Percentiles rank a stretch among this genome's conserved stretches.
These are phyloP conservation scores for Termitomyces sp. DNA, from an alignment of 768 basidiomycete genomes.

Conservation along the genomic window DNA sequence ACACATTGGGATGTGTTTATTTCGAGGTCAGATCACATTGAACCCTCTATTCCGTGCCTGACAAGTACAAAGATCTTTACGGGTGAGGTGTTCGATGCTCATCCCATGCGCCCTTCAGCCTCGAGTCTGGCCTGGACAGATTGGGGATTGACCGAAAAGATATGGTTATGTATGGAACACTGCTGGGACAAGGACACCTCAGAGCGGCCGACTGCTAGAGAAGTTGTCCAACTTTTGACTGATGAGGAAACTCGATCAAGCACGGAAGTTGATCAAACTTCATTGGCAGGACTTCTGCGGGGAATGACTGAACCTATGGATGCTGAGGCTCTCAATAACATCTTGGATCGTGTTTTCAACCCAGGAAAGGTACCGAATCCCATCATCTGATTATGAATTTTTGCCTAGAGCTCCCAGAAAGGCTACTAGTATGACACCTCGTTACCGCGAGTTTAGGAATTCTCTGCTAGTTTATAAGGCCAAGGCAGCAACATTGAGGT, in stretches of 20 bases:
- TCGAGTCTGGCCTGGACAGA: not conserved
- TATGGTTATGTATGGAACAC: not conserved
- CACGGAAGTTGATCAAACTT: not conserved
- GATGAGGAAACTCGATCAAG: not conserved
- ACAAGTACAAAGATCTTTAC: not conserved
- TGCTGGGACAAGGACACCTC: not conserved
- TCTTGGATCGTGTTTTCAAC: not conserved
- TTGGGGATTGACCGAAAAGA: not conserved
- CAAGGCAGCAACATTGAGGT: not conserved
- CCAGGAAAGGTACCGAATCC: not conserved
- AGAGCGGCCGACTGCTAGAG: not conserved
- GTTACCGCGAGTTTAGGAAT: not conserved
- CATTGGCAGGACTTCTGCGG: not conserved
- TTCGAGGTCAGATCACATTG: not conserved
- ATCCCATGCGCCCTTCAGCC: not conserved
- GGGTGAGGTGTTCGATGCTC: not conserved
- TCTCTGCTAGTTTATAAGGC: not conserved
- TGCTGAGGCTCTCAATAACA: not conserved
- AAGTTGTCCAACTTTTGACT: not conserved
- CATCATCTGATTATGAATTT: not conserved
- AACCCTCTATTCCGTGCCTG: not conserved
- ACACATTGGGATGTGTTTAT: not conserved
- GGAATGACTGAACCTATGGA: not conserved
- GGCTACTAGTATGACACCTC: not conserved
- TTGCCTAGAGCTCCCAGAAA: not conserved